Evolutionary conservation across 1,284 basidiomycete species (phyloP).

Genomic region (Heterobasidion annosum): DNA sequence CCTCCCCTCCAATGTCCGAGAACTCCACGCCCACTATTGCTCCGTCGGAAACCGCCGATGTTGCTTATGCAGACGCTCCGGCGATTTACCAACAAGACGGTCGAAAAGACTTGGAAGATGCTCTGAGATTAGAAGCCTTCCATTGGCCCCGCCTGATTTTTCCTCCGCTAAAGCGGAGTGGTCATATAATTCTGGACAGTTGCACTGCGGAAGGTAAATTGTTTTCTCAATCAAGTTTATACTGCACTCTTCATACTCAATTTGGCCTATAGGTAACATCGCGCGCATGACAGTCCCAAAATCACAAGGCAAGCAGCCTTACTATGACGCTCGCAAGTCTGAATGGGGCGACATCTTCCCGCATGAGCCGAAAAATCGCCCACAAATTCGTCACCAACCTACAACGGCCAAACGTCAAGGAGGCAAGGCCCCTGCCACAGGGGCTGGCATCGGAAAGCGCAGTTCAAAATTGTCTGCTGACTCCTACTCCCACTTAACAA

Average conservation of each 20-base stretch:
- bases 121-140: constrained; percentile 60
- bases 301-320: constrained; percentile 90
- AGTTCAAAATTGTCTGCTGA: constrained; percentile 14
- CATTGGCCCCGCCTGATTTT: constrained; percentile 88
- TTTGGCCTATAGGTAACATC: constrained; percentile 59
- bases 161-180: constrained; percentile 85
- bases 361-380: constrained; percentile 68
- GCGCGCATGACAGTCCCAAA: constrained; percentile 87
- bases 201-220: constrained; percentile 73
- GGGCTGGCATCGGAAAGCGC: constrained; percentile 52
- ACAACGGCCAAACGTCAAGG: constrained; percentile 21
- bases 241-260: no score
- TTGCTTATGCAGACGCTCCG: neutral
- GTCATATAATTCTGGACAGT: constrained; percentile 89
- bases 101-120: constrained; percentile 32
- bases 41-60: neutral
- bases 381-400: constrained; percentile 51
- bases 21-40: neutral
- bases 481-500: constrained; percentile 30
- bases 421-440: constrained; percentile 18
- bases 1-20: neutral
- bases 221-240: neutral
- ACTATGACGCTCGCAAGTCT: constrained; percentile 91
- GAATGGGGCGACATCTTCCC: constrained; percentile 95
- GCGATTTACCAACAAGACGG: neutral